A percentile compares a stretch with the other conserved stretches of the same genome.
phyloP scores from a whole-genome alignment of 352 stramenopile species.

The Phytopythium mirpurense region DNA sequence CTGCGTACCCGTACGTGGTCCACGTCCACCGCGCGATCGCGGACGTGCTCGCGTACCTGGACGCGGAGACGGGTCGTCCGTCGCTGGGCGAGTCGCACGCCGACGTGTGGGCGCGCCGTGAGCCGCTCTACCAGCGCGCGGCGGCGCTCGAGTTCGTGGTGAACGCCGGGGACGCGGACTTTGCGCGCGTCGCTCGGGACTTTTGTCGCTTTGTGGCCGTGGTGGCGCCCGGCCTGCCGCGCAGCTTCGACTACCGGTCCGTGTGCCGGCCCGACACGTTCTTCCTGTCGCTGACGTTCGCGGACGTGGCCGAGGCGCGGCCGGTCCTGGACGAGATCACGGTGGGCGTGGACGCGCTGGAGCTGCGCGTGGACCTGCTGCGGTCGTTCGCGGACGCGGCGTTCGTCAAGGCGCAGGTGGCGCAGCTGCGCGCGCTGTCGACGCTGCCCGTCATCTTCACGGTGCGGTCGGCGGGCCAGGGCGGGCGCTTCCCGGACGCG shows the following conservation, averaged over 20 bases:
- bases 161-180: constrained; percentile 52
- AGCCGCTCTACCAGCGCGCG: constrained; percentile 48
- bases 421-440: constrained; percentile 81
- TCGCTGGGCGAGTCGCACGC: constrained; percentile 56
- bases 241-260: constrained; percentile 45
- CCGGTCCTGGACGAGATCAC: constrained; percentile 46
- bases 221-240: constrained; percentile 36
- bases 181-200: constrained; percentile 51
- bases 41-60: constrained; percentile 66
- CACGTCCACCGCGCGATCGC: constrained; percentile 63
- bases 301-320: constrained; percentile 43
- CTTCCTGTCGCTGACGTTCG: constrained; percentile 77
- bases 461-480: constrained; percentile 92
- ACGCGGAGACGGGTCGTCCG: constrained; percentile 40
- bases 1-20: constrained; percentile 63
- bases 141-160: constrained; percentile 58
- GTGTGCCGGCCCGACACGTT: constrained; percentile 57
- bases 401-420: constrained; percentile 69
- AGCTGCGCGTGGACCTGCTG: constrained; percentile 95
- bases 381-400: constrained; percentile 36
- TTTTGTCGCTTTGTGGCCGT: constrained; percentile 69
- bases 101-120: constrained; percentile 50
- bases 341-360: constrained; percentile 91
- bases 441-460: constrained; percentile 96
- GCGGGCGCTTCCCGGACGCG: constrained; percentile 92